A percentile compares a stretch with the other conserved stretches of the same genome.
These are phyloP conservation scores for Kuraishia capsulata DNA, from an alignment of 805 yeast species.

Conservation along the genomic window DNA sequence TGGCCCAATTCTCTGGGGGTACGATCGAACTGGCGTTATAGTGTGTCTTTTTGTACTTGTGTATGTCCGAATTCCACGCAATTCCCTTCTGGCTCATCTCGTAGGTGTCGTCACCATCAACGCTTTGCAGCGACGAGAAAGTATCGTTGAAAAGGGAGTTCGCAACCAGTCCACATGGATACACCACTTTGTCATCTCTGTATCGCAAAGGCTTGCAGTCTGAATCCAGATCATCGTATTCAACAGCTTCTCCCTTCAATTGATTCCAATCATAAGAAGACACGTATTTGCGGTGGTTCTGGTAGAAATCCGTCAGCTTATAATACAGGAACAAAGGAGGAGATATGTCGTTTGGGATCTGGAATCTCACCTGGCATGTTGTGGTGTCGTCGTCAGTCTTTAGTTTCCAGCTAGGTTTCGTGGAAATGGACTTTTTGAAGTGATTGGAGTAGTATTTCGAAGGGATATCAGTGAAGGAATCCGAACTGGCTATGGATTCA, in stretches of 20 bases:
- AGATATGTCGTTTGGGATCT: conserved; percentile 59
- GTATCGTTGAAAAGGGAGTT: conserved; percentile 90
- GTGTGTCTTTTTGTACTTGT: conserved; percentile 61
- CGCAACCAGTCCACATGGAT: conserved; percentile 95
- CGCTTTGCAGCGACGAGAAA: conserved; percentile 31
- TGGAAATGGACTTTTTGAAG: conserved; percentile 36
- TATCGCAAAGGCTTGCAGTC: conserved; percentile 45
- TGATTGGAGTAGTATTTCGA: conserved; percentile 46
- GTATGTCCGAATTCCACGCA: conserved; percentile 77
- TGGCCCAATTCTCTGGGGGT: conserved; percentile 92
- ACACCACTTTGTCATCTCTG: conserved; percentile 35
- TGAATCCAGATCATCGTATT: conserved; percentile 35
- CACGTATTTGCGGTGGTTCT: conserved; percentile 92
- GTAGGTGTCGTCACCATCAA: conserved; percentile 24
- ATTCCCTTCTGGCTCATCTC: conserved; percentile 48
- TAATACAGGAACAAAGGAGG: conserved; percentile 75
- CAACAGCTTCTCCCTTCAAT: conserved; percentile 65
- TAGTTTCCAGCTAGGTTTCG: conserved; percentile 57
- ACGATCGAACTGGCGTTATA: conserved; percentile 65
- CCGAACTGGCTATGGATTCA: conserved; percentile 25
- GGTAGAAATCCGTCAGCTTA: conserved; percentile 82
- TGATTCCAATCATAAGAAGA: conserved; percentile 76
- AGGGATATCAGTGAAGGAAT: conserved; percentile 47
- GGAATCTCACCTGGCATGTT: conserved; percentile 63
- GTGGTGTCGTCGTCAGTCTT: conserved; percentile 25